These are phyloP conservation scores for Colletotrichum incanum DNA, from an alignment of 2,329 filamentous ascomycete species.

Conservation along the genomic window DNA sequence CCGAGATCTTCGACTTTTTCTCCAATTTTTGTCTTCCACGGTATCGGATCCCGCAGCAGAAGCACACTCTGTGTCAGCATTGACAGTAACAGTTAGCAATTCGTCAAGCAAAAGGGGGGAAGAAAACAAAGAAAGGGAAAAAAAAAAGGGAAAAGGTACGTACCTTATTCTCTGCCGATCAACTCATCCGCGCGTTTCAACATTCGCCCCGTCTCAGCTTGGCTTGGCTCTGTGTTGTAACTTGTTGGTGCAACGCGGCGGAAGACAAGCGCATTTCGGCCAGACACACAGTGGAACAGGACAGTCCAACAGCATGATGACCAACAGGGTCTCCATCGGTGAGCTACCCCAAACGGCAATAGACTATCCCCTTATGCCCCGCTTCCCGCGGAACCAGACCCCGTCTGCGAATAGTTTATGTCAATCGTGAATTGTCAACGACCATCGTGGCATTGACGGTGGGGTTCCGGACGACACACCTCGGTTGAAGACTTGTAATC, in stretches of 20 bases:
- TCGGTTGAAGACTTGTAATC: constrained; percentile 33
- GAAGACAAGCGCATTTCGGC: neutral
- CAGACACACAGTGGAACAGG: neutral
- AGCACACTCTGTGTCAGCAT: constrained; percentile 21
- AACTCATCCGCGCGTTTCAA: constrained; percentile 35
- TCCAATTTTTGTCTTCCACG: constrained; percentile 27
- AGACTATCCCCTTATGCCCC: constrained; percentile 4
- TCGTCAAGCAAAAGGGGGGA: neutral
- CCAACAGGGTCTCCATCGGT: constrained; percentile 15
- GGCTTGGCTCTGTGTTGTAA: constrained; percentile 1
- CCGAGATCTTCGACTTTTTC: constrained; percentile 22
- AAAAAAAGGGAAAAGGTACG: neutral
- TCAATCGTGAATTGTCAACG: constrained; percentile 16
- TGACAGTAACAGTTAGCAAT: neutral
- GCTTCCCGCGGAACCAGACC: constrained; percentile 24
- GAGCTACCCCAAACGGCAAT: constrained; percentile 32
- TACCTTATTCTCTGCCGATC: constrained; percentile 6
- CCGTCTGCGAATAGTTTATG: constrained; percentile 31
- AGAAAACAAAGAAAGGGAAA: too few relatives aligned
- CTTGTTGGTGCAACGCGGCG: constrained; percentile 13
- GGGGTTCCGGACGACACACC: constrained; percentile 21
- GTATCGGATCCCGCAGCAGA: constrained; percentile 29
- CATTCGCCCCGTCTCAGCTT: constrained; percentile 18
- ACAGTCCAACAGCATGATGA: neutral
- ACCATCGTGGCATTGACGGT: constrained; percentile 31